These are phyloP conservation scores for Moniliophthora roreri DNA, from an alignment of 1,284 basidiomycete genomes.

Conservation along the genomic window DNA sequence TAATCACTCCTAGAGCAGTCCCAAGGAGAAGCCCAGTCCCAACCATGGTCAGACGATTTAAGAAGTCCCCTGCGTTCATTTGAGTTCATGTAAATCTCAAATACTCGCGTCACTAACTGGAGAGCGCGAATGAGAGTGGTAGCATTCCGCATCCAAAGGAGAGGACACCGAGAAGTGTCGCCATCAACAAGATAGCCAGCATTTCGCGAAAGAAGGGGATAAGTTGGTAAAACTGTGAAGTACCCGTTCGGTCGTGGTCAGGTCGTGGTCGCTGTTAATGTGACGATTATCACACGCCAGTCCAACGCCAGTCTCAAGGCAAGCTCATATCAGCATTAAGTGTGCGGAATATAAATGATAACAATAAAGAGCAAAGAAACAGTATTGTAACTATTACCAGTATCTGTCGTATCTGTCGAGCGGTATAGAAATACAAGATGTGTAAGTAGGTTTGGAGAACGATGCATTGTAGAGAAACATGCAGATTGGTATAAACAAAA, in stretches of 20 bases:
- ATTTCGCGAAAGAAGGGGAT: slow-evolving; percentile 17
- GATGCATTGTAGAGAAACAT: neutral
- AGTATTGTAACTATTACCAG: neutral
- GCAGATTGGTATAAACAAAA: neutral
- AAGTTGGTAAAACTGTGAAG: neutral
- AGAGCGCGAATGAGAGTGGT: slow-evolving; percentile 73
- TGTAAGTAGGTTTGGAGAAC: neutral
- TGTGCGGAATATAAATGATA: neutral
- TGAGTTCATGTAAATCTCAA: slow-evolving; percentile 5
- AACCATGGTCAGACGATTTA: slow-evolving; percentile 56
- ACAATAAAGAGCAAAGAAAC: neutral
- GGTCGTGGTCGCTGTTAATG: neutral
- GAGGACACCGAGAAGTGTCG: slow-evolving; percentile 66
- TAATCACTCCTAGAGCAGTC: slow-evolving; percentile 86
- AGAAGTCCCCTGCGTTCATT: slow-evolving; percentile 33
- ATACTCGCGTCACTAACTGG: slow-evolving; percentile 53
- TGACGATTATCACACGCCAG: too few species aligned
- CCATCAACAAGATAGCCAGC: slow-evolving; percentile 55
- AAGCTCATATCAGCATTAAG: neutral
- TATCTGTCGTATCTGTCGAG: neutral
- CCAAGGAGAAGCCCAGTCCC: slow-evolving; percentile 88
- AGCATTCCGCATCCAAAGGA: slow-evolving; percentile 75
- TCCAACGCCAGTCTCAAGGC: neutral
- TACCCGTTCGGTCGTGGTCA: neutral
- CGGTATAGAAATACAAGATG: neutral